phyloP scores from a whole-genome alignment of 2,329 filamentous ascomycete species.

The Bipolaris sorokiniana region DNA sequence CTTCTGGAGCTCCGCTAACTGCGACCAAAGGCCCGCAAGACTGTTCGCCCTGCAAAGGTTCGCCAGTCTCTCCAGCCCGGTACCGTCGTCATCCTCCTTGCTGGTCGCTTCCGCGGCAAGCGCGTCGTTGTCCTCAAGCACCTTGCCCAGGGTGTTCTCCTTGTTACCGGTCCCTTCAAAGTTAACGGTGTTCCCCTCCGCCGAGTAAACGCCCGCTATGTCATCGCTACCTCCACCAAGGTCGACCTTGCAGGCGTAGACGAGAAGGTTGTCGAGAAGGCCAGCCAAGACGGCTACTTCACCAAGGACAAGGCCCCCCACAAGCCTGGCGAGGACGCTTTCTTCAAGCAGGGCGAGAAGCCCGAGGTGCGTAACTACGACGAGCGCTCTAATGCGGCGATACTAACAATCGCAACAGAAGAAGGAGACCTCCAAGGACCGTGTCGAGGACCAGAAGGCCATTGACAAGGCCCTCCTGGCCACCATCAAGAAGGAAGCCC shows the following conservation, averaged over 20 bases:
- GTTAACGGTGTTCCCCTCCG: slow-evolving; percentile 98
- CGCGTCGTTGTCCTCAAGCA: slow-evolving; percentile 98
- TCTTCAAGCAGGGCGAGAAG: slow-evolving; percentile 99
- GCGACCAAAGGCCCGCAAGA: slow-evolving; percentile 81
- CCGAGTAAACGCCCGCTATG: slow-evolving; percentile 89
- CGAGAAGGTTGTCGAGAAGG: slow-evolving; percentile 74
- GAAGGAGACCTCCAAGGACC: slow-evolving; percentile 92
- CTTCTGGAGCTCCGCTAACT: slow-evolving; percentile 36
- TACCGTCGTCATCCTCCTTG: slow-evolving; percentile 97
- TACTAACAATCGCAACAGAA: slow-evolving; percentile 65
- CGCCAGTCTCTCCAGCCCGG: slow-evolving; percentile 91
- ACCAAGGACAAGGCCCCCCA: slow-evolving; percentile 91
- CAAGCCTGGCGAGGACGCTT: slow-evolving; percentile 96
- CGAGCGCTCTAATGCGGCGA: background rate
- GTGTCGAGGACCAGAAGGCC: slow-evolving; percentile 96
- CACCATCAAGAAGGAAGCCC: slow-evolving; percentile 97
- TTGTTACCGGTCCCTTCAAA: slow-evolving; percentile 99
- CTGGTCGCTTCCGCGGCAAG: slow-evolving; percentile 99
- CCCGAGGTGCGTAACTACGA: slow-evolving; percentile 72
- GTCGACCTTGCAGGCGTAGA: slow-evolving; percentile 87
- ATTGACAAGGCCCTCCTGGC: slow-evolving; percentile 95
- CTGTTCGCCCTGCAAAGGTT: slow-evolving; percentile 83
- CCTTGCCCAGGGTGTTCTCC: slow-evolving; percentile 95
- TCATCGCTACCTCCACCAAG: slow-evolving; percentile 87
- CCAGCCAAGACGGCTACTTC: slow-evolving; percentile 86